These are phyloP conservation scores for Ramaria sp. DNA, from an alignment of 768 basidiomycete genomes.

Conservation along the genomic window DNA sequence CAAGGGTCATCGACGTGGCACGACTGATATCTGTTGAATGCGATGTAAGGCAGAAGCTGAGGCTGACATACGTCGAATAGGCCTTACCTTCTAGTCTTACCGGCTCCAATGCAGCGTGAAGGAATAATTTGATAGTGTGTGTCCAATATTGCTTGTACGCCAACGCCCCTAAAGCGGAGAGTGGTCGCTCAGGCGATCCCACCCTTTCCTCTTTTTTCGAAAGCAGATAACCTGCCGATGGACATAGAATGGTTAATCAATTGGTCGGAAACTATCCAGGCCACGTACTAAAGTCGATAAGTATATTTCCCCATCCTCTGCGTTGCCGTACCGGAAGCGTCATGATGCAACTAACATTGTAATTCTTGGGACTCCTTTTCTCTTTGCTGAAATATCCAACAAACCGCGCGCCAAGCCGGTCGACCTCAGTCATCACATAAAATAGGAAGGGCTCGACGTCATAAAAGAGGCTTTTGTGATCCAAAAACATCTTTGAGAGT, in stretches of 20 bases:
- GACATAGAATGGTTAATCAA: not conserved
- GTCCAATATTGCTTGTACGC: conserved; percentile 98
- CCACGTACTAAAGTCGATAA: conserved; percentile 94
- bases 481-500: conserved; percentile 97
- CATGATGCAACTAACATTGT: conserved; percentile 99
- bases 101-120: conserved; percentile 46
- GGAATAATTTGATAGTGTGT: conserved; percentile 72
- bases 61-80: conserved; percentile 4
- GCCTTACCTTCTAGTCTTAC: conserved; percentile 71
- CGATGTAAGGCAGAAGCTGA: not conserved
- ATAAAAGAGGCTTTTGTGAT: conserved; percentile 97
- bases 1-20: conserved; percentile 82
- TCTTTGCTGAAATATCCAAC: conserved; percentile 99
- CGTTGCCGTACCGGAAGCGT: conserved; percentile 91
- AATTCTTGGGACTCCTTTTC: conserved; percentile 90
- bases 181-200: conserved; percentile 93
- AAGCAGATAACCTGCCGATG: conserved; percentile 73
- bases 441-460: conserved; percentile 99
- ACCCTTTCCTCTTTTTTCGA: conserved; percentile 88
- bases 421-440: conserved; percentile 91
- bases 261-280: conserved; percentile 5
- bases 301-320: conserved; percentile 91
- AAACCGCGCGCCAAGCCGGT: conserved; percentile 85
- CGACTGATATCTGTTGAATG: conserved; percentile 57
- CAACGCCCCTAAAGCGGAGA: conserved; percentile 84